phyloP scores from a whole-genome alignment of 768 basidiomycete species.

The Tulasnella calospora region DNA sequence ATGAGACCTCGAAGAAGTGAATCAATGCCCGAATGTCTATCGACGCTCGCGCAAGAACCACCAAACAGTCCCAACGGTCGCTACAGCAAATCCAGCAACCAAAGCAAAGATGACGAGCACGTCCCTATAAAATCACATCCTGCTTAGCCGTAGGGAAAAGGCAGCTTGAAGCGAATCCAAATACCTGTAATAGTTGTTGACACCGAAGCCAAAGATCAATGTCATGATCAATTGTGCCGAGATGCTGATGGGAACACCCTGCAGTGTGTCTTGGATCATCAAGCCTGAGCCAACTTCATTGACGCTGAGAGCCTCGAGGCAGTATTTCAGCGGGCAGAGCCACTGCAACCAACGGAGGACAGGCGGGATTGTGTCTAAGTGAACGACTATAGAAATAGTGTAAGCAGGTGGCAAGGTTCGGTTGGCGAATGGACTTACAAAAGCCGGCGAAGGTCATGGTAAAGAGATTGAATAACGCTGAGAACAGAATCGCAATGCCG shows the following conservation, averaged over 20 bases:
- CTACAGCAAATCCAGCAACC: constrained; percentile 69
- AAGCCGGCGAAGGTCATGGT: constrained; percentile 76
- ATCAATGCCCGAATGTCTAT: constrained; percentile 34
- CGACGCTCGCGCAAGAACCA: constrained; percentile 70
- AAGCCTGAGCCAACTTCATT: constrained; percentile 90
- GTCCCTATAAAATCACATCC: constrained; percentile 40
- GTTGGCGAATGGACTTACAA: constrained; percentile 37
- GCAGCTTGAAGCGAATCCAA: constrained; percentile 22
- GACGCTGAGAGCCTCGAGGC: constrained; percentile 78
- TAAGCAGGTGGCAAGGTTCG: neutral
- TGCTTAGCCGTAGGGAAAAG: neutral
- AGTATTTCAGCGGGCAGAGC: constrained; percentile 78
- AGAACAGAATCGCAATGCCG: constrained; percentile 85
- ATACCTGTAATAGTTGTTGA: constrained; percentile 72
- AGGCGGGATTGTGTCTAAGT: constrained; percentile 76
- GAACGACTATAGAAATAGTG: constrained; percentile 48
- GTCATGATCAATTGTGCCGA: constrained; percentile 84
- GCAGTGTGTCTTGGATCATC: constrained; percentile 70
- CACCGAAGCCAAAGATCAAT: constrained; percentile 81
- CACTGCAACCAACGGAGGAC: constrained; percentile 93
- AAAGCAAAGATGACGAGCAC: constrained; percentile 83
- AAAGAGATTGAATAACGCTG: constrained; percentile 48
- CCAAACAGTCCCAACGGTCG: constrained; percentile 74
- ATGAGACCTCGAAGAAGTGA: neutral
- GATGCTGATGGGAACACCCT: constrained; percentile 76